Conservation (phyloP, 768 basidiomycete genomes). For the Trametes villosa region DNA sequence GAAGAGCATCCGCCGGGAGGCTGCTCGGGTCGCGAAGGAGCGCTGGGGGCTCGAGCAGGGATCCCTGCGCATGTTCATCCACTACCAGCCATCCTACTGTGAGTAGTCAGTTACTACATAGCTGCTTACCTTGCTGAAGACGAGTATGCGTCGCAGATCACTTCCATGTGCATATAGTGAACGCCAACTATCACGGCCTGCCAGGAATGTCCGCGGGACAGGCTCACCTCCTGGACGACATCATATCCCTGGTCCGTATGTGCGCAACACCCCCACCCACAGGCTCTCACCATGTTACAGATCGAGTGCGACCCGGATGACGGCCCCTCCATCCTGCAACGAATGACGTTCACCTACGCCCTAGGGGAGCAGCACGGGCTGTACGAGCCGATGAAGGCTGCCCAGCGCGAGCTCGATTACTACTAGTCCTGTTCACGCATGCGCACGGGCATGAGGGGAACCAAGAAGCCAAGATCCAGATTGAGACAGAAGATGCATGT, state of each 20-base stretch:
- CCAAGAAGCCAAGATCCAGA: neutral
- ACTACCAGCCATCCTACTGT: slow-evolving; percentile 98
- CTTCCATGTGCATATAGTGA: slow-evolving; percentile 92
- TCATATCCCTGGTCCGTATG: slow-evolving; percentile 76
- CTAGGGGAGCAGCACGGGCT: slow-evolving; percentile 84
- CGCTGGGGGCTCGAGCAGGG: slow-evolving; percentile 70
- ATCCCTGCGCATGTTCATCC: slow-evolving; percentile 78
- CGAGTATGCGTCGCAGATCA: slow-evolving; percentile 61
- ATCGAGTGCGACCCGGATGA: slow-evolving; percentile 59
- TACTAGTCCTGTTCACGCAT: neutral
- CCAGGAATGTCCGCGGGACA: slow-evolving; percentile 85
- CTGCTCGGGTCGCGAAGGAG: slow-evolving; percentile 53
- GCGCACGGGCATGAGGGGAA: neutral
- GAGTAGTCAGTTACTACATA: slow-evolving; percentile 34
- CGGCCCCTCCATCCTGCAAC: slow-evolving; percentile 60
- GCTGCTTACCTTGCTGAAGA: neutral
- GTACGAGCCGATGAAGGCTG: slow-evolving; percentile 35
- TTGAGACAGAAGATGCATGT: neutral
- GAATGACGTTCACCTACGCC: slow-evolving; percentile 80
- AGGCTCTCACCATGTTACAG: slow-evolving; percentile 43
- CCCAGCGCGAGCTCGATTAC: slow-evolving; percentile 18
- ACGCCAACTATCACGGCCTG: slow-evolving; percentile 63
- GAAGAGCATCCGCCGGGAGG: slow-evolving; percentile 61
- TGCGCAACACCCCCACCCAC: neutral
- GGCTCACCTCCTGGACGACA: slow-evolving; percentile 90